Base-by-base conservation (phyloP, 2,329 filamentous ascomycete species). In the Cercospora berteroae region DNA sequence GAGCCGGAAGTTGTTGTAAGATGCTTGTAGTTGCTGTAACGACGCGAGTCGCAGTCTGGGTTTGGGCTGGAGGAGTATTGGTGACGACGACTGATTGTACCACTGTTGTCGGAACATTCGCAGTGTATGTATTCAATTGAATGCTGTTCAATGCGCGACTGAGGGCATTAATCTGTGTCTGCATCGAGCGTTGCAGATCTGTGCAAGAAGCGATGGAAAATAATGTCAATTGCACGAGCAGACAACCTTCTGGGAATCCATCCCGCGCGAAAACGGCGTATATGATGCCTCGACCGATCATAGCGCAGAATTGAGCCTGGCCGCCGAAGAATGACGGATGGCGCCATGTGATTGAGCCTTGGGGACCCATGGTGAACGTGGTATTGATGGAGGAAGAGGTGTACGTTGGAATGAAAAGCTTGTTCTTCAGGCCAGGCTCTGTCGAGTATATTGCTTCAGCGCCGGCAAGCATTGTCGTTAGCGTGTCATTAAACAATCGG, bases 261-360 rank as follows among this genome's bases (percentile, higher is more conserved):
- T 25, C 16, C 29, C 55, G 33, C 36, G 48, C 13, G 23, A 67
- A 67, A 1, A 67, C 52, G 10, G 65, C 65, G 44, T 63, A 67
- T n/a, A 67, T 42, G 39, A 23, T 13, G 59, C 65, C 18, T 67
- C 57, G 7, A 10, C 42, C 42, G 7, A 48, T 5, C 18, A 50
- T 42, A 1, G 60, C 50, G 58, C 65, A 67, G 52, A 67, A 67
- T n/a, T 63, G 65, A 18, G 65, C 65, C 39, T 63, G 59, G 3
- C 60, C 65, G 23, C 52, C 52, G 20, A 31, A 58, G 29, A 67
- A 67, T 10, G 60, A 36, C 3, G 65, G 27, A 25, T 63, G 62
- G 6, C 25, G 25, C 65, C 65, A 67, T 4, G 65, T 20, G 10
- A 67, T 39, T 2, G 52, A 31, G n/a, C 65, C 65, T 20, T 59